Base-by-base conservation (phyloP, 2,329 filamentous ascomycete genomes). In the Xylaria sp. region DNA sequence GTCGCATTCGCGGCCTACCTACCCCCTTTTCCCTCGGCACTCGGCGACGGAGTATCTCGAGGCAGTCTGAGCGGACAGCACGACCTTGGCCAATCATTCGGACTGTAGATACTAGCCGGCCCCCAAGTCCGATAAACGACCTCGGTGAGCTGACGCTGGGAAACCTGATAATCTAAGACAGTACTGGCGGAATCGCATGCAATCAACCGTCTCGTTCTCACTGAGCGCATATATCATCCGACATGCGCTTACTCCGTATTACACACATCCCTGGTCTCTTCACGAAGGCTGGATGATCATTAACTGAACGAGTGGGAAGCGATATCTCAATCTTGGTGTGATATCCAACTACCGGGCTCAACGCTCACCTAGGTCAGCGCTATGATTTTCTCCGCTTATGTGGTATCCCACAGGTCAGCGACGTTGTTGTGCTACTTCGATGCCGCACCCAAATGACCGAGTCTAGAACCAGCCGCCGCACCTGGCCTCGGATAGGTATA, bases 11-110 rank as follows among this genome's bases (percentile, higher is more conserved):
- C n/a, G 16, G 41, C 13, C 18, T 17, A 17, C 9, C 20, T 39
- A 7, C 7, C 41, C 38, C 21, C 13, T 29, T 43, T 56, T 45
- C 24, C 39, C 29, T 41, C 29, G 39, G 43, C 40, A 18, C 20
- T 56, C 52, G 52, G 57, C 18, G 37, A 53, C 57, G 54, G 57
- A 58, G 57, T 60, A 60, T 58, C 55, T 57, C 49, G n/a, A 34
- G 11, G 16, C 29, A 13, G 5, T 13, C 9, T 13, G 29, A 13
- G 3, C 29, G 29, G 16, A 34, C 16, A 7, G 11, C 5, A 11
- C 16, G 29, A 13, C 16, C 8, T 6, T 34, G 16, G 16, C 29
- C 29, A 34, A 34, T 34, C 29, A 13, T 13, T 13, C 5, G 11
- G 16, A 34, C 16, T 13, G 8, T 26, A n/a, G n/a, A n/a, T n/a